Conservation (phyloP, 257 asterid genomes). For the Solanum tarijense region DNA sequence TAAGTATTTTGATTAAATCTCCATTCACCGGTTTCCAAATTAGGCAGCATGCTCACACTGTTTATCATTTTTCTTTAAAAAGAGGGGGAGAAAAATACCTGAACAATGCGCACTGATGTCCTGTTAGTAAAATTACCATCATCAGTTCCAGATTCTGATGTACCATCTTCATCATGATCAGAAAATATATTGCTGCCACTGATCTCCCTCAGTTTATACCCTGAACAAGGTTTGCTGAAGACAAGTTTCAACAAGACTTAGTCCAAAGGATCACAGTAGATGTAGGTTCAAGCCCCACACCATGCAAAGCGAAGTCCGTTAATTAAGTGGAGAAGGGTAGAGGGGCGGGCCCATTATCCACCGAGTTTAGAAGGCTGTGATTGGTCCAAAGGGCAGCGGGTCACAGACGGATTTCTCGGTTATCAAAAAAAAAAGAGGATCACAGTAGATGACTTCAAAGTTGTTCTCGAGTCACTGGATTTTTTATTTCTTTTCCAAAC, state of each 20-base stretch:
- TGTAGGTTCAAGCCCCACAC: too few relatives aligned
- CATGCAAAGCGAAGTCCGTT: too few relatives aligned
- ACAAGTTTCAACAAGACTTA: neutral
- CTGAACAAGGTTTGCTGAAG: conserved; percentile 83
- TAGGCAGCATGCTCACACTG: neutral
- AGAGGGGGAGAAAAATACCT: conserved; percentile 31
- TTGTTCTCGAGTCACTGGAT: neutral
- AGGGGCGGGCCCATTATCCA: too few relatives aligned
- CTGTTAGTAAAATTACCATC: conserved; percentile 39
- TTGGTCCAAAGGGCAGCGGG: too few relatives aligned
- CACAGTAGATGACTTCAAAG: neutral
- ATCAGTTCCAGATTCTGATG: conserved; percentile 41
- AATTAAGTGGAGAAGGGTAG: too few relatives aligned
- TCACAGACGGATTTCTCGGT: too few relatives aligned
- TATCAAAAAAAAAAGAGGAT: neutral
- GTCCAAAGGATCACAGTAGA: neutral
- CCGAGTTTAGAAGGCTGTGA: too few relatives aligned
- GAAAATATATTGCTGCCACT: conserved; percentile 78
- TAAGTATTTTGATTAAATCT: neutral
- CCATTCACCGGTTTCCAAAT: neutral
- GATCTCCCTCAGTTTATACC: conserved; percentile 81
- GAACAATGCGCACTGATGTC: conserved; percentile 88
- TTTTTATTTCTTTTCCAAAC: neutral
- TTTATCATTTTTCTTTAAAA: neutral
- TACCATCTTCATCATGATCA: conserved; percentile 38